Percentiles rank a stretch among this genome's conserved stretches.
Conservation (phyloP, 805 yeast genomes). For the Saturnispora dispora region DNA sequence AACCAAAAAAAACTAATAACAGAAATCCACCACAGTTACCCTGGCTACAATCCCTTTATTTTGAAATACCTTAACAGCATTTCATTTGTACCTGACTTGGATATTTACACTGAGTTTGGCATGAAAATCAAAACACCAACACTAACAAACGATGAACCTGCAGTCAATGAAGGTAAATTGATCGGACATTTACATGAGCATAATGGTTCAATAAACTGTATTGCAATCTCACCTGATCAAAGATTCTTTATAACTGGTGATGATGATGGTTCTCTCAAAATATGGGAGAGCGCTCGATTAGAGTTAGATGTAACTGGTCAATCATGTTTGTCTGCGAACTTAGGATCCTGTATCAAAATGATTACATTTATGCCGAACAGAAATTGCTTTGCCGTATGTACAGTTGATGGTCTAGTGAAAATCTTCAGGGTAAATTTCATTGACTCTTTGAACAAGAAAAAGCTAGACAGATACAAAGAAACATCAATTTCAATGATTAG, state of each 20-base stretch:
- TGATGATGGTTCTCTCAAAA: slow-evolving; percentile 56
- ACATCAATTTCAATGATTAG: slow-evolving; percentile 29
- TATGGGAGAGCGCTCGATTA: slow-evolving; percentile 70
- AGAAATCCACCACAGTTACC: slow-evolving; percentile 43
- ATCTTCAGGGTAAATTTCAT: slow-evolving; percentile 32
- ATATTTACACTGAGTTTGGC: slow-evolving; percentile 66
- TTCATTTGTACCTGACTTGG: slow-evolving; percentile 46
- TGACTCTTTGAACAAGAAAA: slow-evolving; percentile 9
- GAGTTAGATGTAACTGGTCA: slow-evolving; percentile 51
- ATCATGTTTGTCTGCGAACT: slow-evolving; percentile 37
- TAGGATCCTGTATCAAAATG: slow-evolving; percentile 41
- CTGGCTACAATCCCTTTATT: slow-evolving; percentile 59
- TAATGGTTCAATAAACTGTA: slow-evolving; percentile 43
- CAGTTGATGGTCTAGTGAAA: slow-evolving; percentile 37
- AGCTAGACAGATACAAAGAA: slow-evolving; percentile 7
- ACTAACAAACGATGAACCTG: not conserved
- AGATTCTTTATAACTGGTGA: slow-evolving; percentile 72
- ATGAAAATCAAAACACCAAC: slow-evolving; percentile 14
- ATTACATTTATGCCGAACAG: slow-evolving; percentile 44
- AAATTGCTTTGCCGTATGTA: slow-evolving; percentile 50
- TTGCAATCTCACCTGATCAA: slow-evolving; percentile 52
- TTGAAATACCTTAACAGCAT: slow-evolving; percentile 44
- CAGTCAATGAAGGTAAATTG: slow-evolving; percentile 20
- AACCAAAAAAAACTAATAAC: slow-evolving; percentile 21
- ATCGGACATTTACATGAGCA: slow-evolving; percentile 61